Evolutionary conservation across 371 early-diverging fungal genomes (phyloP), one percentile per base, ranked within the genome.

Genomic region (Mucor circinelloides): DNA sequence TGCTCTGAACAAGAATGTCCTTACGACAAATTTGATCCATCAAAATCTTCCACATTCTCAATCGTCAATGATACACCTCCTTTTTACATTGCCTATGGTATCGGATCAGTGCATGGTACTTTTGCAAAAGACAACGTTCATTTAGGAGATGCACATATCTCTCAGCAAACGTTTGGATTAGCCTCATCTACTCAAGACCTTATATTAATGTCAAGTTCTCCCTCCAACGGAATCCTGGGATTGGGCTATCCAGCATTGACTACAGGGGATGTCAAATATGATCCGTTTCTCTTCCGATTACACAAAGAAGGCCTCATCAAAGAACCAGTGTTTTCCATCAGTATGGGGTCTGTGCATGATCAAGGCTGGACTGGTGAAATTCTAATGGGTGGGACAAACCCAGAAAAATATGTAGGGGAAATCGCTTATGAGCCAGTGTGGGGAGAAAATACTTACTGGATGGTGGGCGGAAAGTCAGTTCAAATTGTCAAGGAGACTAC

Each of bases 341-440:
- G 60, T 10, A 42, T 69, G 64, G 64, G 69, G 5, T 54, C 60
- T 4, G 31, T 19, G 19, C 4, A 21, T 13, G 59, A 46, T 0
- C 21, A 25, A 17, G 69, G 69, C 10, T 69, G 69, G 69, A 23
- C 52, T 46, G 58, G 88, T 6, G 84, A 87, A 60, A 74, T 88
- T 55, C 76, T 81, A 15, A 74, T 90, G 66, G 88, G 87, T 13
- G 88, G 85, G 1, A 76, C 75, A 21, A 86, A 90, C 69, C 46
- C 61, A 17, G 66, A 74, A 50, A 85, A 83, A 69, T 87, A 79
- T 68, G 63, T 70, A 4, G 89, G 88, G 13, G 69, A 72, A 1
- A 59, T 88, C 58, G 64, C 71, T 3, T 89, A 86, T 54, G 60
- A 75, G 6, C 71, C 78, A 6, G 76, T 79, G 2, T 13, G 58